Percentiles rank a stretch among this genome's conserved stretches.
phyloP scores from a whole-genome alignment of 148 eudicot genomes.

The Silene uniflora region DNA sequence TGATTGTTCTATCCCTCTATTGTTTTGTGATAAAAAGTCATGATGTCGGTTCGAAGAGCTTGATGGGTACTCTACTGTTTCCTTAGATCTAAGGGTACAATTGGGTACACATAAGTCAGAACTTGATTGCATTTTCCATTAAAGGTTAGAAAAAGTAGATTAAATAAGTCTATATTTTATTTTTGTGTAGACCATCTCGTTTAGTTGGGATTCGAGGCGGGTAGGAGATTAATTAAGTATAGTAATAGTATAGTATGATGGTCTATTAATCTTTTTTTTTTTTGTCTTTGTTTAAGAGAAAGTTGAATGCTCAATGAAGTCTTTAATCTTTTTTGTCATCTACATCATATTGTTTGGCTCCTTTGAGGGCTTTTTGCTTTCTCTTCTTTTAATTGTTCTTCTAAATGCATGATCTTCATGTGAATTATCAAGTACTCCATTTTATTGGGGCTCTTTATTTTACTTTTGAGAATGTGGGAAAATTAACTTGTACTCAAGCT shows the following conservation, averaged over 20 bases:
- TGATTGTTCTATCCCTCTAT: neutral
- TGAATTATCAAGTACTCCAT: conserved; percentile 8
- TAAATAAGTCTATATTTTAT: conserved; percentile 17
- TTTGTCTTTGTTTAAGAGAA: conserved; percentile 20
- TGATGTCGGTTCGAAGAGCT: conserved; percentile 27
- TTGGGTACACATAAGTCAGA: conserved; percentile 13
- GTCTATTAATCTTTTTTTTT: conserved; percentile 6
- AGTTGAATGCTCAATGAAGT: conserved; percentile 26
- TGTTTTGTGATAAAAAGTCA: conserved; percentile 20
- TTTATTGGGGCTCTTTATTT: conserved; percentile 23
- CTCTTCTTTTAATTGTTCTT: conserved; percentile 31
- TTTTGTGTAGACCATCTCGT: no score
- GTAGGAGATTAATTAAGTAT: conserved; percentile 21
- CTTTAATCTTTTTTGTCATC: conserved; percentile 35
- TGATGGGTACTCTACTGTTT: conserved; percentile 25
- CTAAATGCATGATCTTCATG: conserved; percentile 9
- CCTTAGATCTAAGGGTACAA: conserved; percentile 29
- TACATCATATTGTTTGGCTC: conserved; percentile 28
- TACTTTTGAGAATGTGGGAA: neutral
- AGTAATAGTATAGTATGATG: conserved; percentile 7
- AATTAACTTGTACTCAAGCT: conserved; percentile 10
- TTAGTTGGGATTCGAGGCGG: no score
- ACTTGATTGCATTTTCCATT: conserved; percentile 23
- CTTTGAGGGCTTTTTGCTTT: conserved; percentile 38
- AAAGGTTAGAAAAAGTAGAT: conserved; percentile 12